These are phyloP conservation scores for Reticulomyxa filosa DNA, from an alignment of 78 protist species.

Conservation along the genomic window DNA sequence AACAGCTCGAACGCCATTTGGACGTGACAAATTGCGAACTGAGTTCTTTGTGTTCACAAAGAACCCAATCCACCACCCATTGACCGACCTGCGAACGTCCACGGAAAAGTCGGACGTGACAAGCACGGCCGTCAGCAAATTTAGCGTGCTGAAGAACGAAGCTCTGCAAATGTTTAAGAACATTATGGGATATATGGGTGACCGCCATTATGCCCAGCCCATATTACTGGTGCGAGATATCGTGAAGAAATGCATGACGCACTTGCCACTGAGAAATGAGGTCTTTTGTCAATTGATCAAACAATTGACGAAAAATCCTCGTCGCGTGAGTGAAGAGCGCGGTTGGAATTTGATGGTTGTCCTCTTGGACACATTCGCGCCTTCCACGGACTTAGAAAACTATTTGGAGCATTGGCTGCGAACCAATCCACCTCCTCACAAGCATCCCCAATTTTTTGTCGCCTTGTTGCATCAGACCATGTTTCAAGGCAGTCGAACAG, in stretches of 20 bases:
- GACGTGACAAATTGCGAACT: too few species aligned
- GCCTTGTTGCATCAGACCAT: background rate
- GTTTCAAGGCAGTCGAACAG: background rate
- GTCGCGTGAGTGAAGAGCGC: too few species aligned
- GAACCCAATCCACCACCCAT: too few species aligned
- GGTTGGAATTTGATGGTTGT: slow-evolving; percentile 1
- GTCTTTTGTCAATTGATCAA: background rate
- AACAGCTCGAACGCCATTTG: too few species aligned
- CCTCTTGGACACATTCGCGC: slow-evolving; percentile 3
- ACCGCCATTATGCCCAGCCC: background rate
- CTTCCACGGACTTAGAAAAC: slow-evolving; percentile 5
- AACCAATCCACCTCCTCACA: background rate
- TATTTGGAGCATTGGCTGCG: slow-evolving; percentile 7
- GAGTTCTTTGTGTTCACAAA: too few species aligned
- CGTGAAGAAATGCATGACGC: background rate
- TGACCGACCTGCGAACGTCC: too few species aligned
- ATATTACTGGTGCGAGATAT: background rate
- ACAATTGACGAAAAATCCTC: slow-evolving; percentile 2
- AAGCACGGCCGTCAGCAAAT: too few species aligned
- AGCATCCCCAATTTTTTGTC: background rate
- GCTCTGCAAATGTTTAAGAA: background rate
- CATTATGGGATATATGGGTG: slow-evolving; percentile 9
- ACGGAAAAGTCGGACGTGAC: too few species aligned
- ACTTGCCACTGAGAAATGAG: background rate
- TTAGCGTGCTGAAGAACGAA: too few species aligned